These are phyloP conservation scores for Striga hermonthica DNA, from an alignment of 305 asterid species.

Conservation along the genomic window DNA sequence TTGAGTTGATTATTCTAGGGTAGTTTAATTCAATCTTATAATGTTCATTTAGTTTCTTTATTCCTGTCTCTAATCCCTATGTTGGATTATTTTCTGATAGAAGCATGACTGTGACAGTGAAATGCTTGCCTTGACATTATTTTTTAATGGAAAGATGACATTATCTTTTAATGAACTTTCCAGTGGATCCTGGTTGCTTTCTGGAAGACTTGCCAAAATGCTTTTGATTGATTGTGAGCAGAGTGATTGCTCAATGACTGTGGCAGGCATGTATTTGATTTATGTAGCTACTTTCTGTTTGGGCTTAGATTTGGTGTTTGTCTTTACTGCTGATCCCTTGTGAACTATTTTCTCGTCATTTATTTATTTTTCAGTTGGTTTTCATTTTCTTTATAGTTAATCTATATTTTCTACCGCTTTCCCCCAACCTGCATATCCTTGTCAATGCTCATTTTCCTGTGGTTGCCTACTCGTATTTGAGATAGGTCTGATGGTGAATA, in stretches of 20 bases:
- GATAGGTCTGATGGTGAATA: neutral
- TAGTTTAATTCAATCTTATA: conserved; percentile 2
- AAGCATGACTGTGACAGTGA: too few species aligned
- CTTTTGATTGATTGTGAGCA: conserved; percentile 92
- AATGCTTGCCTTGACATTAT: neutral
- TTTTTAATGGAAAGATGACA: conserved; percentile 22
- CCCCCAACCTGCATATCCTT: neutral
- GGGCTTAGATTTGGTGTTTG: conserved; percentile 5
- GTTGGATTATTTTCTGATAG: neutral
- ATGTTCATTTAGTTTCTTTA: neutral
- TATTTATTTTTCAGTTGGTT: neutral
- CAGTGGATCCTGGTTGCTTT: conserved; percentile 93
- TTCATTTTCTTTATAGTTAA: neutral
- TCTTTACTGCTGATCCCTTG: conserved; percentile 10
- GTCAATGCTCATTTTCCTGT: neutral
- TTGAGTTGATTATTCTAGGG: conserved; percentile 6
- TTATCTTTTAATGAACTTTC: conserved; percentile 30
- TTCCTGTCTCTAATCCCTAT: neutral
- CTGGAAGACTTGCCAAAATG: conserved; percentile 93
- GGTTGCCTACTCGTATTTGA: conserved; percentile 15
- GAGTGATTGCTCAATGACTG: conserved; percentile 81
- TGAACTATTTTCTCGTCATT: conserved; percentile 17
- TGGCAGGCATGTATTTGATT: conserved; percentile 61
- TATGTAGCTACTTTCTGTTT: conserved; percentile 20
- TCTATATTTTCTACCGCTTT: neutral